phyloP scores from a whole-genome alignment of 2,329 filamentous ascomycete species.

The Penicillium sp. region DNA sequence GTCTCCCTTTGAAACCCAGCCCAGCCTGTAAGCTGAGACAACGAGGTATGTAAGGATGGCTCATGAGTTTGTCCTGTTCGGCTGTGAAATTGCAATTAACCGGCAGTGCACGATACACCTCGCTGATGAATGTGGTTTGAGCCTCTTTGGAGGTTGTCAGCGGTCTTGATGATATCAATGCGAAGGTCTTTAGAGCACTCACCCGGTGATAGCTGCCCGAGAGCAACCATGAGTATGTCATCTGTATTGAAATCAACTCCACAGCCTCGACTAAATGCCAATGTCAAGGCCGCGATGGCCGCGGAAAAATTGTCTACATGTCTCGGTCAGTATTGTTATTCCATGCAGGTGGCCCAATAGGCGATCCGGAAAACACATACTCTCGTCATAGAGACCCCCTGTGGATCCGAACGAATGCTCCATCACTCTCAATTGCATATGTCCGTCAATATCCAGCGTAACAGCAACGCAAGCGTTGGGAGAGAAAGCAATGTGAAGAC shows the following conservation, averaged over 20 bases:
- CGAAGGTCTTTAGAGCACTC: slow-evolving; percentile 31
- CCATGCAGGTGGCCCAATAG: background rate
- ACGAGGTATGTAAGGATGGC: slow-evolving; percentile 69
- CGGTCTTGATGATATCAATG: slow-evolving; percentile 32
- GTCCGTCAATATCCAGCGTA: slow-evolving; percentile 38
- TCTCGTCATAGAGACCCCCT: slow-evolving; percentile 37
- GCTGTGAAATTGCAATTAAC: slow-evolving; percentile 78
- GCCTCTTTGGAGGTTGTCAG: slow-evolving; percentile 49
- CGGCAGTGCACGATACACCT: slow-evolving; percentile 67
- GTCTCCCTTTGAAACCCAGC: slow-evolving; percentile 68
- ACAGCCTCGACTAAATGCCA: slow-evolving; percentile 51
- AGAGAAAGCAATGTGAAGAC: slow-evolving; percentile 43
- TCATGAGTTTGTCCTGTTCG: slow-evolving; percentile 71
- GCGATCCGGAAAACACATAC: slow-evolving; percentile 23
- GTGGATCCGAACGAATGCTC: slow-evolving; percentile 41
- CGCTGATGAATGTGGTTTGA: slow-evolving; percentile 61
- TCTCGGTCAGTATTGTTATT: slow-evolving; percentile 1
- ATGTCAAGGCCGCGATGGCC: slow-evolving; percentile 61
- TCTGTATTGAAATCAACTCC: slow-evolving; percentile 57
- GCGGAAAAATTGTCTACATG: slow-evolving; percentile 44
- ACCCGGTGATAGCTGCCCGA: slow-evolving; percentile 50
- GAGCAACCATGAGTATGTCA: slow-evolving; percentile 66
- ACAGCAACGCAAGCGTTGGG: slow-evolving; percentile 44
- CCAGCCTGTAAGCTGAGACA: slow-evolving; percentile 77
- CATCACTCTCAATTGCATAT: slow-evolving; percentile 40